Evolutionary conservation across 768 basidiomycete genomes (phyloP), one percentile per base, ranked within the genome.

Genomic region (Kwoniella newhampshirensis): DNA sequence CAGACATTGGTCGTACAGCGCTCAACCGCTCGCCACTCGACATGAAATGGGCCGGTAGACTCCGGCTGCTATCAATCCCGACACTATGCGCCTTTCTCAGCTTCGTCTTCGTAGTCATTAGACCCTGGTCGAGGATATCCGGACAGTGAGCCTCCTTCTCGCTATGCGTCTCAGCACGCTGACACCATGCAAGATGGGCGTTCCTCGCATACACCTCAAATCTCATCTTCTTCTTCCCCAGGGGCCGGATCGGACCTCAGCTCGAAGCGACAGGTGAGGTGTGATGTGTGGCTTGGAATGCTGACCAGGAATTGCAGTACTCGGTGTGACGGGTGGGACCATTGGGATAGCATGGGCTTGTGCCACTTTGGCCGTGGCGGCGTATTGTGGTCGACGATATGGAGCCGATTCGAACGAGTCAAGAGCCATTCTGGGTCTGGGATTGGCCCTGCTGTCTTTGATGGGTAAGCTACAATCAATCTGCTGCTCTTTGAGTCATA

Each of bases 141-240:
- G 67, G 68, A 51, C 51, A 64, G 70, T 69, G 44, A 58, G 70
- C 67, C 1, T 27, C 21, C 3, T 44, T 44, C 18, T 48, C 7
- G 26, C 23, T 27, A 18, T 25, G 27, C 51, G 4, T 53, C 1
- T 23, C 36, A 21, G 12, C 5, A 39, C 18, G 20, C 35, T 27
- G 7, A 5, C 20, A 21, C 26, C 20, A 8, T 41, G 13, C 15
- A 35, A 73, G 71, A 28, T 73, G 67, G 59, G 64, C 68, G 6
- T 73, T 70, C 45, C 54, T 73, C 41, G 53, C 51, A 13, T 73
- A 68, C 49, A 73, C 71, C 6, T 54, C 61, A 4, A 51, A 64
- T 15, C 28, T 70, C 8, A 59, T 73, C 5, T 70, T 68, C 57
- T 73, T 70, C 59, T 70, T 73, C 39, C 71, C 71, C 2, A 26